These are phyloP conservation scores for Pezicula neosporulosa DNA, from an alignment of 2,329 filamentous ascomycete genomes.

Conservation along the genomic window DNA sequence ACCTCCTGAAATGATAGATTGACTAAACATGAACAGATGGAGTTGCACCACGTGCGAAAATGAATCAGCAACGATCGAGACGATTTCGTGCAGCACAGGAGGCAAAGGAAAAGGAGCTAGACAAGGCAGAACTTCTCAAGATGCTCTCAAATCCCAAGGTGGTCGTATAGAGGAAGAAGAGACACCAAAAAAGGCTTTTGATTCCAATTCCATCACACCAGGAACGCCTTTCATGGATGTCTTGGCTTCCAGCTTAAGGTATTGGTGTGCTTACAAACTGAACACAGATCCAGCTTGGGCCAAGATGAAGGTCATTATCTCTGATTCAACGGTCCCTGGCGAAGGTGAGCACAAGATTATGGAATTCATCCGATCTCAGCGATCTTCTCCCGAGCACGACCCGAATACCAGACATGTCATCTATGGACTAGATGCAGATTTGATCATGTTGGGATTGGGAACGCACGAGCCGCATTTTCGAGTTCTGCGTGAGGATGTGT, in stretches of 20 bases:
- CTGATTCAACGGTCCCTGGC: constrained; percentile 93
- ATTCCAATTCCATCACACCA: constrained; percentile 82
- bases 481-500: constrained; percentile 94
- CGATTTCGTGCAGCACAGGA: constrained; percentile 94
- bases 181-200: constrained; percentile 84
- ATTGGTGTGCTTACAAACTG: constrained; percentile 97
- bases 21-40: constrained; percentile 58
- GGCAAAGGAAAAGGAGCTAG: constrained; percentile 87
- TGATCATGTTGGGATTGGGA: constrained; percentile 96
- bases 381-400: constrained; percentile 84
- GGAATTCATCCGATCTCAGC: constrained; percentile 93
- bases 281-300: constrained; percentile 97
- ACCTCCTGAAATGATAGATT: background rate
- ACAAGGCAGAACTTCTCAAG: constrained; percentile 84
- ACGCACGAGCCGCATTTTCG: constrained; percentile 98
- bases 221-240: constrained; percentile 99
- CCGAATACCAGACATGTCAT: constrained; percentile 98
- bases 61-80: constrained; percentile 98
- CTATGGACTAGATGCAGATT: constrained; percentile 93
- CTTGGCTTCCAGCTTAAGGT: constrained; percentile 82
- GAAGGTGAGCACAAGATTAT: constrained; percentile 99
- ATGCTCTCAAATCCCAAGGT: constrained; percentile 78
- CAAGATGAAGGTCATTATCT: constrained; percentile 95
- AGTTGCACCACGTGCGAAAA: constrained; percentile 95
- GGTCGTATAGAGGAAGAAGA: constrained; percentile 60